Base-by-base conservation (phyloP, 352 stramenopile species). In the Phytopythium aichiense region DNA sequence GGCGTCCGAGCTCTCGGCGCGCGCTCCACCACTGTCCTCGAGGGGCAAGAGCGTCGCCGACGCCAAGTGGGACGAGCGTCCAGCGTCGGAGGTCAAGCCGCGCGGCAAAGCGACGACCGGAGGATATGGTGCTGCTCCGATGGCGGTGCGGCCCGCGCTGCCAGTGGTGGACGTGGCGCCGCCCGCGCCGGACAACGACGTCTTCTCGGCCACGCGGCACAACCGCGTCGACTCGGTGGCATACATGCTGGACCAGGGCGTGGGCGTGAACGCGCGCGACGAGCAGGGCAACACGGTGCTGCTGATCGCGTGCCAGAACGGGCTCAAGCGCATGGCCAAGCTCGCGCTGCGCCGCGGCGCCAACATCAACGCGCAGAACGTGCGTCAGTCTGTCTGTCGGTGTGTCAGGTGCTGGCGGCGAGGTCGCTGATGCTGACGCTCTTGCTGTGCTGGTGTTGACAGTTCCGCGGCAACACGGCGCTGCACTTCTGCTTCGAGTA, bases 401-500 rank as follows among this genome's bases (percentile, higher is more conserved):
- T 25, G 13, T 65, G 18, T 51, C 56, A 8, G 35, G 8, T 11
- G 35, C 35, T 40, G 35, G 3, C 35, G 35, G 35, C 12, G 35
- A 40, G 12, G 8, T 11, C 35, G 35, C 12, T 40, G 31, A 4
- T 37, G 31, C 31, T 37, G 35, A 40, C 35, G 22, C 37, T 54
- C 23, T 12, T 20, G 33, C 61, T 11, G 25, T 65, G 23, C 20
- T 30, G 38, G 60, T 48, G 16, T 35, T 69, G 6, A 15, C 46
- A 90, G 80, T 72, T 81, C 43, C 81, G 83, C 63, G 87, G 89
- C 25, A 97, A 97, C 65, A 97, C 89, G 8, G 81, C 88, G 20
- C 74, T 97, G 45, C 91, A 97, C 51, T 97, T 95, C 60, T 97
- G 89, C 70, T 97, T 95, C 61, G 79, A 81, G 22, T 97, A 95